Conservation (phyloP, 164 flowering plant species). For the Vitis riparia region DNA sequence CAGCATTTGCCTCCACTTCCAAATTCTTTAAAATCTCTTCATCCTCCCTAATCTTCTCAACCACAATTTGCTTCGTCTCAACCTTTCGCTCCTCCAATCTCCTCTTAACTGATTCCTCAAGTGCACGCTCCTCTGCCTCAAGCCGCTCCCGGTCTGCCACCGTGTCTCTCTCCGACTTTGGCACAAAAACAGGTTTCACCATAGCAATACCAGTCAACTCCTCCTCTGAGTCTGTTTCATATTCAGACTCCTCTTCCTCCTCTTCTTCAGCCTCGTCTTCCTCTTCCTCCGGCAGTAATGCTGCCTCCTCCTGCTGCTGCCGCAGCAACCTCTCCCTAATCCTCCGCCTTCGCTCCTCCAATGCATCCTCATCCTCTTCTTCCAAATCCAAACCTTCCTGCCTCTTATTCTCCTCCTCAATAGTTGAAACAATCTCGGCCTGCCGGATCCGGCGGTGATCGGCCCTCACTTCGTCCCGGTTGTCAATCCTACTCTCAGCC, state of each 20-base stretch:
- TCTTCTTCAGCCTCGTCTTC: slow-evolving; percentile 62
- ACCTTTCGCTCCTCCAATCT: slow-evolving; percentile 62
- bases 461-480: slow-evolving; percentile 74
- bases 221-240: slow-evolving; percentile 93
- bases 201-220: slow-evolving; percentile 61
- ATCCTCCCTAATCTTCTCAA: slow-evolving; percentile 72
- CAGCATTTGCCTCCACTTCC: slow-evolving; percentile 65
- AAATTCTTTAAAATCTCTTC: slow-evolving; percentile 68
- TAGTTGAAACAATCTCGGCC: slow-evolving; percentile 87
- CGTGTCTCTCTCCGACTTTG: slow-evolving; percentile 83
- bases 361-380: slow-evolving; percentile 80
- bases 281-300: slow-evolving; percentile 46
- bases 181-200: slow-evolving; percentile 87
- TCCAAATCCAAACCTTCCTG: slow-evolving; percentile 61
- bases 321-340: slow-evolving; percentile 61
- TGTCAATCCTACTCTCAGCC: slow-evolving; percentile 68
- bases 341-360: slow-evolving; percentile 71
- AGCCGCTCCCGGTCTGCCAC: slow-evolving; percentile 81
- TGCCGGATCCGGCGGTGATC: slow-evolving; percentile 83
- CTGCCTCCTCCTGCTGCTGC: slow-evolving; percentile 57
- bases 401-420: slow-evolving; percentile 69
- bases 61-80: slow-evolving; percentile 75
- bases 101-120: slow-evolving; percentile 64
- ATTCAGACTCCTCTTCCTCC: slow-evolving; percentile 83
- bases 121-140: slow-evolving; percentile 72